Conservation (phyloP, 441 rosid species). For the Croton setiger region DNA sequence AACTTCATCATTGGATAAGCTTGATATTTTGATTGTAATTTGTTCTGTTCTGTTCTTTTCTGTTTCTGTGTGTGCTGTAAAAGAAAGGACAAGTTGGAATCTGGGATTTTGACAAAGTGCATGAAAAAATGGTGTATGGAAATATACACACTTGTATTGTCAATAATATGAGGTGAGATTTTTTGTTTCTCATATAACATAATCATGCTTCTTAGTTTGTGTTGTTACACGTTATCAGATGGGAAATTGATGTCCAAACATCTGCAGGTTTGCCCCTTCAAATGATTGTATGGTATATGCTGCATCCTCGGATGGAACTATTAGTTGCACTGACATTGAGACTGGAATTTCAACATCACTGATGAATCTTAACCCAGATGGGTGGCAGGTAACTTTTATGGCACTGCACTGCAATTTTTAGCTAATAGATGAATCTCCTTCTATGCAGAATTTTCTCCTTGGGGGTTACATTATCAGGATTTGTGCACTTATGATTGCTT, state of each 20-base stretch:
- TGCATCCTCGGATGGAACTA: constrained; percentile 94
- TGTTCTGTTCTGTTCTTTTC: not conserved
- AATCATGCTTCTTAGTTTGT: not conserved
- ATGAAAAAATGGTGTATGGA: constrained; percentile 80
- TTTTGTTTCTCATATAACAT: not conserved
- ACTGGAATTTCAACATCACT: constrained; percentile 76
- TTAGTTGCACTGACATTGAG: constrained; percentile 85
- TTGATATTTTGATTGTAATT: constrained; percentile 14
- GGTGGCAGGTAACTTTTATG: constrained; percentile 72
- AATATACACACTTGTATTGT: constrained; percentile 80
- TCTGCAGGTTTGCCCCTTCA: constrained; percentile 66
- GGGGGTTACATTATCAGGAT: not conserved
- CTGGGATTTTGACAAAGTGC: constrained; percentile 82
- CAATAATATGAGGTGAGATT: constrained; percentile 71
- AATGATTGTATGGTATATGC: constrained; percentile 74
- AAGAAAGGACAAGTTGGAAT: constrained; percentile 98
- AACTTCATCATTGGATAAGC: not conserved
- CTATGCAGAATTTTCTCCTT: not conserved
- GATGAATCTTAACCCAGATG: constrained; percentile 81
- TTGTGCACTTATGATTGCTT: not conserved
- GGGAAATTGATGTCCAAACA: not conserved
- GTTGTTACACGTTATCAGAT: not conserved
- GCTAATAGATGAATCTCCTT: not conserved
- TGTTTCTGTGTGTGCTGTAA: constrained; percentile 18
- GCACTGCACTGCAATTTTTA: constrained; percentile 4